Evolutionary conservation across 768 basidiomycete species (phyloP).

Genomic region (Trametes gibbosa): DNA sequence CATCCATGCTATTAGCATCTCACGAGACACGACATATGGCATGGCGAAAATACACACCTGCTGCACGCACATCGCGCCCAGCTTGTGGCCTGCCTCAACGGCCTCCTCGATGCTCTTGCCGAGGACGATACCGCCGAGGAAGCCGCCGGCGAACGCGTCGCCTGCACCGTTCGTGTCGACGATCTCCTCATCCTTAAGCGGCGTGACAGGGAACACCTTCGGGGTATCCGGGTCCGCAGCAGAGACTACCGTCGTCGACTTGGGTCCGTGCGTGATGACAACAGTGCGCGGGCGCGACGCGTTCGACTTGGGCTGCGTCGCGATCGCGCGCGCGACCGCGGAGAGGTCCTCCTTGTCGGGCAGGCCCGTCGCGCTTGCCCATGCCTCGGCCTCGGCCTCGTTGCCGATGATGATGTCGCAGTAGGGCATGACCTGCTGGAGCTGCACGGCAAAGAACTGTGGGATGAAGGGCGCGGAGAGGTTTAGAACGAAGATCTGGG

Average conservation of each 20-base stretch:
- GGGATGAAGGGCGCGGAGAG: slow-evolving; percentile 97
- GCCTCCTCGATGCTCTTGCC: slow-evolving; percentile 78
- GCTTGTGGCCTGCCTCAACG: slow-evolving; percentile 81
- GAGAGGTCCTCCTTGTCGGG: slow-evolving; percentile 63
- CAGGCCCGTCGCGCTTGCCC: slow-evolving; percentile 71
- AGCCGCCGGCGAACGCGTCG: slow-evolving; percentile 95
- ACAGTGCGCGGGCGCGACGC: slow-evolving; percentile 73
- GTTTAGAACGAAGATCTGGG: slow-evolving; percentile 85
- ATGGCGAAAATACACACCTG: slow-evolving; percentile 44
- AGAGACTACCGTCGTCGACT: slow-evolving; percentile 74
- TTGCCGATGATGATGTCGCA: slow-evolving; percentile 94
- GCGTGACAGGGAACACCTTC: slow-evolving; percentile 56
- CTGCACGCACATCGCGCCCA: slow-evolving; percentile 84
- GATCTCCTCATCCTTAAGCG: slow-evolving; percentile 60
- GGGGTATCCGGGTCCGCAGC: slow-evolving; percentile 52
- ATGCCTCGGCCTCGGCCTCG: slow-evolving; percentile 90
- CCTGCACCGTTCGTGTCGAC: slow-evolving; percentile 99
- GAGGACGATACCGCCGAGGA: slow-evolving; percentile 79
- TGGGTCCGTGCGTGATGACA: slow-evolving; percentile 87
- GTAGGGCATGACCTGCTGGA: slow-evolving; percentile 79
- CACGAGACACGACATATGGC: neutral
- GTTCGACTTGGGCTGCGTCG: slow-evolving; percentile 74
- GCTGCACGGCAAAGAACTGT: slow-evolving; percentile 84
- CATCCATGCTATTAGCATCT: neutral
- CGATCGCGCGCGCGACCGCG: slow-evolving; percentile 72